Percentiles rank a stretch among this genome's conserved stretches.
Conservation (phyloP, 1,139 yeast species). For the Taphrina populina region DNA sequence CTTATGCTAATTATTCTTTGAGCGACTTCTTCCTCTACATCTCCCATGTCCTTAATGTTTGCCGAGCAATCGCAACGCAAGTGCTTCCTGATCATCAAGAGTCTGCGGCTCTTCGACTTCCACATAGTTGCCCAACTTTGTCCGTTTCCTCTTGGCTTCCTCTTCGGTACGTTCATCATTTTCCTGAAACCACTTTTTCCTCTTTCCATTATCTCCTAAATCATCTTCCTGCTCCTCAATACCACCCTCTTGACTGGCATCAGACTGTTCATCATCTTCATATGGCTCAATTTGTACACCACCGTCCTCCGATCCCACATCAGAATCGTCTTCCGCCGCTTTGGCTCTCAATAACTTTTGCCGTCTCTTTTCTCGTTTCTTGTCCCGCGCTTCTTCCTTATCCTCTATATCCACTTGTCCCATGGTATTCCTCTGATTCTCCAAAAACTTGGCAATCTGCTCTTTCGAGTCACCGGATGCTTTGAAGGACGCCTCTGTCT, state of each 20-base stretch:
- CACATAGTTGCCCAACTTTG: slow-evolving; percentile 24
- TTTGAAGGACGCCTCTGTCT: slow-evolving; percentile 82
- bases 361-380: slow-evolving; percentile 84
- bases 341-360: slow-evolving; percentile 72
- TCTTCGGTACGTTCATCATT: slow-evolving; percentile 19
- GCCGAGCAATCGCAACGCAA: slow-evolving; percentile 27
- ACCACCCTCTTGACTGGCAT: slow-evolving; percentile 42
- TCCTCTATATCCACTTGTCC: slow-evolving; percentile 69
- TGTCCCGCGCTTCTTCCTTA: slow-evolving; percentile 75
- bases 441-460: slow-evolving; percentile 68
- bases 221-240: slow-evolving; percentile 7
- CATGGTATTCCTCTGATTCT: slow-evolving; percentile 68
- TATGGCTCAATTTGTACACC: slow-evolving; percentile 35
- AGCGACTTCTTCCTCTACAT: background rate
- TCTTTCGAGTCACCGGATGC: slow-evolving; percentile 69
- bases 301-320: slow-evolving; percentile 43
- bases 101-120: slow-evolving; percentile 31
- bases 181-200: slow-evolving; percentile 33
- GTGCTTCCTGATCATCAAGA: slow-evolving; percentile 27
- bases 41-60: background rate
- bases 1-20: no score
- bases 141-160: slow-evolving; percentile 15
- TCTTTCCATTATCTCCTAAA: slow-evolving; percentile 2
- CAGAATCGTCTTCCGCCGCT: slow-evolving; percentile 47
- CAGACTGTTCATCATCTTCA: slow-evolving; percentile 39